A percentile compares a stretch with the other conserved stretches of the same genome.
phyloP scores from a whole-genome alignment of 2,329 filamentous ascomycete genomes.

The Laburnicola sp. region DNA sequence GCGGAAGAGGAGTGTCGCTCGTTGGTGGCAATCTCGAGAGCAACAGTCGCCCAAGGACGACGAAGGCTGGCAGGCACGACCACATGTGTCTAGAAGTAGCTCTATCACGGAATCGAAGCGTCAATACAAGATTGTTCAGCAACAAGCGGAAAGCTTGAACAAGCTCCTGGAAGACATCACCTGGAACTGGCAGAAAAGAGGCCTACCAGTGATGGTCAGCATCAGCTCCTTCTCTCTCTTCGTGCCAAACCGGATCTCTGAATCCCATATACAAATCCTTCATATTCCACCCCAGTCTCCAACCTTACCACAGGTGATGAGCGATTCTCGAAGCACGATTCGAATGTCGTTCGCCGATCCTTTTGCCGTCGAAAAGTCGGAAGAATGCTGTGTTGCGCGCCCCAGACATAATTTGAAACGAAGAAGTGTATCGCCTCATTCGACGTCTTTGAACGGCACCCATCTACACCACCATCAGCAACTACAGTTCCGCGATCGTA shows the following conservation, averaged over 20 bases:
- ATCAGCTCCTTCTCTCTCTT: conserved; percentile 32
- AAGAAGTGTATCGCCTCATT: conserved; percentile 9
- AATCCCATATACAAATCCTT: conserved; percentile 27
- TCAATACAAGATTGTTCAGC: conserved; percentile 14
- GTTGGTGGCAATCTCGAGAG: not conserved
- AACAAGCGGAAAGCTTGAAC: conserved; percentile 21
- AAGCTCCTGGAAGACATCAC: conserved; percentile 26
- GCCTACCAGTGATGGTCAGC: conserved; percentile 27
- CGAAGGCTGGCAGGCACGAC: not conserved
- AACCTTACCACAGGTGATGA: not conserved
- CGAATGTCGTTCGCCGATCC: conserved; percentile 23
- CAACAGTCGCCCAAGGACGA: not conserved
- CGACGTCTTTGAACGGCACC: not conserved
- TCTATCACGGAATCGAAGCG: conserved; percentile 12
- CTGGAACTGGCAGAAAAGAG: conserved; percentile 19
- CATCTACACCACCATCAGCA: conserved; percentile 18
- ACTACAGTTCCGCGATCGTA: conserved; percentile 18
- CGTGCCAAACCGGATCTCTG: conserved; percentile 24
- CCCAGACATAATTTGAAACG: conserved; percentile 11
- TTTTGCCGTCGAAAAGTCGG: conserved; percentile 10
- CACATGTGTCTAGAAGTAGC: not conserved
- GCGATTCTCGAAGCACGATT: not conserved
- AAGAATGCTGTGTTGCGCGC: conserved; percentile 11
- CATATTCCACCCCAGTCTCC: conserved; percentile 16
- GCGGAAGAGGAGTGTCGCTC: not conserved